Evolutionary conservation across 306 rosid genomes (phyloP), one percentile per base, ranked within the genome.

Genomic region (Prunus padus): DNA sequence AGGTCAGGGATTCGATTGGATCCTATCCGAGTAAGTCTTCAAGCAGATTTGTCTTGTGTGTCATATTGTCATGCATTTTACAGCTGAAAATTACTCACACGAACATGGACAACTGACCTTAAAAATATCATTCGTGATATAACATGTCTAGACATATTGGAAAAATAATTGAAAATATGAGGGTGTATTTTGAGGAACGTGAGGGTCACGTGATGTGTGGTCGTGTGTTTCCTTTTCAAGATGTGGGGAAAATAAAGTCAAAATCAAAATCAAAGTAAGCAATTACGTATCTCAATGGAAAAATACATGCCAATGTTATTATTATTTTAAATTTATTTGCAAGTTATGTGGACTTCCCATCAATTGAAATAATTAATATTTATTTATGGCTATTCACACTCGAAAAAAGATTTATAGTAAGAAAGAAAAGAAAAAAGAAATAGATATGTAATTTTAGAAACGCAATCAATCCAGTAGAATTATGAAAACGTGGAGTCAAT

Each of bases 141-240:
- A 37, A 37, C 9, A 37, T 37, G 42, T 37, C 42, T 1, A 37
- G 9, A 7, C 42, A 37, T 46, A 11, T 46, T 2, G 16, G 51
- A 46, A 10, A 13, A 2, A 9, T 46, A 46, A 10, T 12, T 3
- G 51, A 46, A 28, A 14, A 44, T 22, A 33, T n/a, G 20, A 14
- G 64, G 40, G 42, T 37, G 42, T 37, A 37, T 69, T 12, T 22
- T 3, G 31, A 18, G 12, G 47, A 79, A 82, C 67, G 79, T 74
- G 85, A 79, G 47, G 11, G 50, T 19, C 88, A 90, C 88, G 86
- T 81, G 87, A 82, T 46, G 4, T 74, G 18, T 13, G 20, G 71
- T 65, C n/a, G 65, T 13, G 44, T 13, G 56, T 76, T 73, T 66
- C 23, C 28, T 79, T 55, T 65, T 79, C 57, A 13, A 19, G 42